These are phyloP conservation scores for Pythium insidiosum DNA, from an alignment of 352 stramenopile species.

Conservation along the genomic window DNA sequence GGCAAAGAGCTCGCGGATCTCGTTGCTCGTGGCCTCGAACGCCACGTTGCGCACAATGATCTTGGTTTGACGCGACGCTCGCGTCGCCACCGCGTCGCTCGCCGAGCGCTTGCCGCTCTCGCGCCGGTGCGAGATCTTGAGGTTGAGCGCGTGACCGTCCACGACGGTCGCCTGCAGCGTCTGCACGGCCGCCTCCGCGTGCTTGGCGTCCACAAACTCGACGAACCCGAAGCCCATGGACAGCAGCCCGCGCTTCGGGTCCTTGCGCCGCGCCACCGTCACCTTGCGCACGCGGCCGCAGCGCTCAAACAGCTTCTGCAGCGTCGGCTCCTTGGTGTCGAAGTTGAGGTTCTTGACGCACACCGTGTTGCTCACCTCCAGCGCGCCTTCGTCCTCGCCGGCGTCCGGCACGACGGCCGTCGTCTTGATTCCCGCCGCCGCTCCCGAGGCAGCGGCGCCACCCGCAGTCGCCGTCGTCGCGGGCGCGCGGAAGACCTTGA, in stretches of 20 bases:
- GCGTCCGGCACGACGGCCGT: conserved; percentile 40
- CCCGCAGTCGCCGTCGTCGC: too few species aligned
- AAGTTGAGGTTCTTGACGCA: conserved; percentile 99
- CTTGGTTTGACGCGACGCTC: conserved; percentile 83
- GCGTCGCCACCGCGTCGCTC: conserved; percentile 22
- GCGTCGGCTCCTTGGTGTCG: conserved; percentile 82
- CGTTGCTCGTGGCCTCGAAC: conserved; percentile 96
- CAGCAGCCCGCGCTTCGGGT: conserved; percentile 76
- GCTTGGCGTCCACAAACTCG: conserved; percentile 88
- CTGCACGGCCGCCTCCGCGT: conserved; percentile 80
- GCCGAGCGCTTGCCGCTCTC: conserved; percentile 26
- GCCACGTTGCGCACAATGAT: conserved; percentile 98
- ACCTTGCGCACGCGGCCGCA: conserved; percentile 79
- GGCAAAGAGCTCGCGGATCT: conserved; percentile 96
- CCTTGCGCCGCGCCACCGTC: conserved; percentile 77
- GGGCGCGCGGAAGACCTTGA: conserved; percentile 65
- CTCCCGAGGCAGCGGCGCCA: too few species aligned
- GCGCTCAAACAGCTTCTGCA: conserved; percentile 71
- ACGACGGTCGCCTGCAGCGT: conserved; percentile 81
- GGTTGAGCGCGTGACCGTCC: conserved; percentile 92
- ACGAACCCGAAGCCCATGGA: conserved; percentile 99
- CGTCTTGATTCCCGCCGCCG: conserved; percentile 39
- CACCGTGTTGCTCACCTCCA: conserved; percentile 80
- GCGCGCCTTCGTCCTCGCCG: conserved; percentile 12
- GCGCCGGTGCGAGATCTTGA: conserved; percentile 92